phyloP scores from a whole-genome alignment of 139 green algal species.

The Haematococcus lacustris region DNA sequence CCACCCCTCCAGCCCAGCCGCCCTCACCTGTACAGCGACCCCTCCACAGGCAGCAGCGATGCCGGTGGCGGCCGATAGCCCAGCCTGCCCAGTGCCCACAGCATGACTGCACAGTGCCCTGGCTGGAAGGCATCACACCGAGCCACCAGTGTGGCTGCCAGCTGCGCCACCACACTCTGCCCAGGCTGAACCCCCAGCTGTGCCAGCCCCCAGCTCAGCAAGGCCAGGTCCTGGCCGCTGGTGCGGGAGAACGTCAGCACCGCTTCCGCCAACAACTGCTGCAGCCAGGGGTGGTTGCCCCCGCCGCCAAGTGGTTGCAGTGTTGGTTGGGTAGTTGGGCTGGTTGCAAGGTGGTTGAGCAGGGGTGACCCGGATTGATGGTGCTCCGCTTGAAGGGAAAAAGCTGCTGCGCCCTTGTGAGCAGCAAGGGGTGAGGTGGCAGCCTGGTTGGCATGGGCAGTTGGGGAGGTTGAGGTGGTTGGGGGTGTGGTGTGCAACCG shows the following conservation, averaged over 20 bases:
- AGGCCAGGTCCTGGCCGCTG: constrained; percentile 21
- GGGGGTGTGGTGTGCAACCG: constrained; percentile 10
- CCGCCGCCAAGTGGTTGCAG: neutral
- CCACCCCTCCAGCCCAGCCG: no score
- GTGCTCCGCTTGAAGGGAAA: no score
- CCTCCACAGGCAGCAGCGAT: no score
- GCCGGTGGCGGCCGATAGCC: no score
- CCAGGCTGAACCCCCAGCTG: no score
- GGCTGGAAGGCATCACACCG: no score
- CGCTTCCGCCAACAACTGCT: constrained; percentile 5
- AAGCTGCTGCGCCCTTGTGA: neutral
- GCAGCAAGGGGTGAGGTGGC: neutral
- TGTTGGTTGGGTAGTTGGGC: neutral
- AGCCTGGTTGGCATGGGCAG: neutral
- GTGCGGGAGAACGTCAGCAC: neutral
- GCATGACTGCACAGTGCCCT: no score
- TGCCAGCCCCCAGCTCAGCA: constrained; percentile 17
- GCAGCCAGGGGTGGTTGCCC: constrained; percentile 1
- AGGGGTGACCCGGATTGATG: no score
- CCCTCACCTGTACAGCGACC: no score
- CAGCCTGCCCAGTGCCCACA: no score
- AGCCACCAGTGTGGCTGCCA: no score
- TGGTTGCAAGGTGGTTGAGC: neutral
- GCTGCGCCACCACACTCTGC: no score
- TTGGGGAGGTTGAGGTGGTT: neutral